Conservation (phyloP, 148 eudicot genomes). For the Vaccinium myrtillus region DNA sequence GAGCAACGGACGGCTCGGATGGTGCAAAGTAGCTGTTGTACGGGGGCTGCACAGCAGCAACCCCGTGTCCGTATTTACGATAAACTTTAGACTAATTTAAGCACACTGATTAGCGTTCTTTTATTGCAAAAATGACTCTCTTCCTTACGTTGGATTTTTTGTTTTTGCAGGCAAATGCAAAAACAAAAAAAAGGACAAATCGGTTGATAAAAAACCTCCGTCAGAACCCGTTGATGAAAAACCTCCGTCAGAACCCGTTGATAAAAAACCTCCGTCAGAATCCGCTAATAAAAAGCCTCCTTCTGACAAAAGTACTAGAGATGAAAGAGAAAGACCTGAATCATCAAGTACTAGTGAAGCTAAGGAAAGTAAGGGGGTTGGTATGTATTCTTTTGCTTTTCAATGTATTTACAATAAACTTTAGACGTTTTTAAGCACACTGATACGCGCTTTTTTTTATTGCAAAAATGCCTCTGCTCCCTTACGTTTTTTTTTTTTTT, state of each 20-base stretch:
- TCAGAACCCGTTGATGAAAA: neutral
- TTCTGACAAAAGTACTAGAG: too few species aligned
- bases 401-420: neutral
- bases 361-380: neutral
- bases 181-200: neutral
- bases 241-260: neutral
- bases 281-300: too few species aligned
- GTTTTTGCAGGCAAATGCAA: neutral
- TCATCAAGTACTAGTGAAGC: too few species aligned
- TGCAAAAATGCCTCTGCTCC: neutral
- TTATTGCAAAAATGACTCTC: neutral
- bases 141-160: neutral
- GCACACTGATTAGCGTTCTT: too few species aligned
- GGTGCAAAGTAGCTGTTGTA: too few species aligned
- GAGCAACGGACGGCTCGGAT: too few species aligned
- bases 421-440: neutral
- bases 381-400: neutral
- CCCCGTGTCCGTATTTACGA: too few species aligned
- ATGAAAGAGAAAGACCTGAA: too few species aligned
- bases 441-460: neutral
- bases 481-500: neutral
- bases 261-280: too few species aligned
- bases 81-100: neutral
- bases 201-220: neutral
- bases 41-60: too few species aligned